Base-by-base conservation (phyloP, 257 asterid species). In the Catharanthus roseus region DNA sequence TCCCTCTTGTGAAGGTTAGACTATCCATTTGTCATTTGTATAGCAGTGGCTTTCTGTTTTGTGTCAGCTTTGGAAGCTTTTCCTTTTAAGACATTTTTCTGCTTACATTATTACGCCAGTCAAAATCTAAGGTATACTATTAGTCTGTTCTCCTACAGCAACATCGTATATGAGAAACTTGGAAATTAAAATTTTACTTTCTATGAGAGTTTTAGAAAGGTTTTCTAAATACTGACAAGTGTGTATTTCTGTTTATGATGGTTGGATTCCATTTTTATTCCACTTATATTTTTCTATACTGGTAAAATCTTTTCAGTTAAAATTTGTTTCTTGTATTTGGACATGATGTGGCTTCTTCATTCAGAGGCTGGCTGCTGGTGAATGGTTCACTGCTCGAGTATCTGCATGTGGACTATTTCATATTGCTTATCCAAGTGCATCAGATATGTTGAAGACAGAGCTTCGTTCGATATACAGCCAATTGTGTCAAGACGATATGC, bases 401-500 rank as follows among this genome's bases (percentile, higher is more conserved):
- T 92, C 97, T n/a, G 92, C 97, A 41, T 92, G 97, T 79, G 98
- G 98, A 65, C 75, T 92, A 58, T 92, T 92, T 83, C 97, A 92
- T 78, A 87, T 92, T 80, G 96, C 95, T 53, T 92, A 90, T 76
- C 81, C 93, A 42, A 88, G 97, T 80, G 98, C 96, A 76, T 72
- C 96, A 19, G 93, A 89, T 34, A 64, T 70, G 78, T 74, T 90
- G 74, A 92, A 90, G 88, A 82, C 93, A 26, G 98, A 92, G 73
- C 79, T 90, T 68, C 87, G 98, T 74, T 82, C 97, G 13, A 81
- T 85, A 56, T 92, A 90, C 75, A 86, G 91, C 71, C 96, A 92
- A 71, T 66, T 92, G 76, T 89, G 96, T 74, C 96, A 89, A 84
- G 97, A 91, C 75, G 97, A 89, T 75, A 91, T 91, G 96, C 97